Percentiles rank a stretch among this genome's conserved stretches.
Conservation (phyloP, 352 stramenopile species). For the Globisporangium takayamanum region DNA sequence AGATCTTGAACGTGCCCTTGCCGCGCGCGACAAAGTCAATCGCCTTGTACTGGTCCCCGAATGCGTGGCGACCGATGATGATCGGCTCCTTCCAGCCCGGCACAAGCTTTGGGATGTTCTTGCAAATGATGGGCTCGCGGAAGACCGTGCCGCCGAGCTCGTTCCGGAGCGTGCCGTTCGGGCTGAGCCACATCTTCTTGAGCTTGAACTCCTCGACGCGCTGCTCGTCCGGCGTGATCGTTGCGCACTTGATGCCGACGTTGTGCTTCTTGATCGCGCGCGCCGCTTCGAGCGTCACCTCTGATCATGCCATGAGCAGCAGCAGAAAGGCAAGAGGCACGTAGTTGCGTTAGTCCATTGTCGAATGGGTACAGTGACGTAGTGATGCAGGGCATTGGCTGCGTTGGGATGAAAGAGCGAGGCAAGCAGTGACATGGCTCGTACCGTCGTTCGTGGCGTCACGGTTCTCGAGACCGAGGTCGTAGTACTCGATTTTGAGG, state of each 20-base stretch:
- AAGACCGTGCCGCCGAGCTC: conserved; percentile 85
- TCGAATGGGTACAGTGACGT: too few relatives aligned
- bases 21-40: conserved; percentile 73
- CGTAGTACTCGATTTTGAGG: conserved; percentile 83
- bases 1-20: conserved; percentile 75
- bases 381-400: neutral
- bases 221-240: conserved; percentile 84
- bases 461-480: conserved; percentile 71
- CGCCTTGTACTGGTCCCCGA: conserved; percentile 86
- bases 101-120: conserved; percentile 82
- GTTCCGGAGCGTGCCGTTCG: conserved; percentile 86
- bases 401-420: too few relatives aligned
- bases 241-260: conserved; percentile 87
- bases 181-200: conserved; percentile 82
- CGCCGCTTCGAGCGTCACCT: conserved; percentile 77
- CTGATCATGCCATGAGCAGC: conserved; percentile 3
- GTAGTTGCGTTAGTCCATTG: too few relatives aligned
- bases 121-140: conserved; percentile 83
- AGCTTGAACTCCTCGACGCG: conserved; percentile 78
- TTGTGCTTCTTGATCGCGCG: conserved; percentile 71
- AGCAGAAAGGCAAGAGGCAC: too few relatives aligned
- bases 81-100: conserved; percentile 86
- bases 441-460: conserved; percentile 73
- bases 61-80: conserved; percentile 82
- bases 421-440: neutral